Percentiles rank a stretch among this genome's conserved stretches.
These are phyloP conservation scores for Dissophora globulifera DNA, from an alignment of 192 early-diverging fungal species.

Conservation along the genomic window DNA sequence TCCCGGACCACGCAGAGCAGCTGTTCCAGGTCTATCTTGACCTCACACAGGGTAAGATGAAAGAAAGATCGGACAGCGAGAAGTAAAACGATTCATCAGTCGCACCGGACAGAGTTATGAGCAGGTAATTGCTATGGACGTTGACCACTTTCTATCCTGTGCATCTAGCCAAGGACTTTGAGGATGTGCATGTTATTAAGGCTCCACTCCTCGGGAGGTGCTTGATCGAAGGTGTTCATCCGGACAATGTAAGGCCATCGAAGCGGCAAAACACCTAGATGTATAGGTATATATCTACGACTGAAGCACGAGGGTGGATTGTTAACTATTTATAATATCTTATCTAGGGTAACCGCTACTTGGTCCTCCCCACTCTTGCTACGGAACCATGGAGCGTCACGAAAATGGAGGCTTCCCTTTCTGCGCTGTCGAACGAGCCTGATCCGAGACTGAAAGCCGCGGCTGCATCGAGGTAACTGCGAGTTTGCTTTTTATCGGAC, in stretches of 20 bases:
- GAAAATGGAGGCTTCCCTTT: slow-evolving; percentile 22
- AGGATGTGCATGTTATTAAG: slow-evolving; percentile 19
- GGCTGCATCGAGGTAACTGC: slow-evolving; percentile 19
- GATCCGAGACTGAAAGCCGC: slow-evolving; percentile 19
- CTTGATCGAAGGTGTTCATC: slow-evolving; percentile 32
- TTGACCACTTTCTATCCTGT: too few species aligned
- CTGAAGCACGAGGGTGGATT: too few species aligned
- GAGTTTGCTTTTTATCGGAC: too few species aligned
- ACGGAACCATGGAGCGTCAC: slow-evolving; percentile 30
- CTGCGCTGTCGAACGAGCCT: slow-evolving; percentile 3
- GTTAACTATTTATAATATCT: not conserved
- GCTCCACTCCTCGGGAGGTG: slow-evolving; percentile 21
- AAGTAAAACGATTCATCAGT: too few species aligned
- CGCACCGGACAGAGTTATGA: too few species aligned
- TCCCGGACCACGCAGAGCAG: slow-evolving; percentile 40
- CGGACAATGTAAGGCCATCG: slow-evolving; percentile 29
- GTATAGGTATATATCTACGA: too few species aligned
- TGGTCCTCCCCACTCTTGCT: slow-evolving; percentile 14
- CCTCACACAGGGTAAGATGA: slow-evolving; percentile 15
- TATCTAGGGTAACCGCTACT: slow-evolving; percentile 80
- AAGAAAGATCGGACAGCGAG: too few species aligned
- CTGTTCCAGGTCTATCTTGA: slow-evolving; percentile 46
- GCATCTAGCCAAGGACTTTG: slow-evolving; percentile 38
- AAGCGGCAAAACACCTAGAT: not conserved
- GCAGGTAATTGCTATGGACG: too few species aligned